These are phyloP conservation scores for Termitomyces sp. DNA, from an alignment of 768 basidiomycete species.

Conservation along the genomic window DNA sequence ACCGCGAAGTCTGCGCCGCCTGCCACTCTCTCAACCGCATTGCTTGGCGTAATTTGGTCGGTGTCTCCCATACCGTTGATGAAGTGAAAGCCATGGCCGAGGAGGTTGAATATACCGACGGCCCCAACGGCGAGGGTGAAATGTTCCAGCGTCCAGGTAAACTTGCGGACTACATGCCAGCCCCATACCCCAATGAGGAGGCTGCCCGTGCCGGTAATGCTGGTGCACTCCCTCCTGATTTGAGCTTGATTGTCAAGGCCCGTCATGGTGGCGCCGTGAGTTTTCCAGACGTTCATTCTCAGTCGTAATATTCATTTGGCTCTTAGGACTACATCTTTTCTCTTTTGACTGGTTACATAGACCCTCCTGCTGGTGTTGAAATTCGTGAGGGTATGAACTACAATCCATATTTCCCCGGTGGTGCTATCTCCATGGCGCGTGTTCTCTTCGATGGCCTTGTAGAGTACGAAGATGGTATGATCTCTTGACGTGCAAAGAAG, in stretches of 20 bases:
- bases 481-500: not conserved
- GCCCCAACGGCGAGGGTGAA: conserved; percentile 90
- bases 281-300: conserved; percentile 14
- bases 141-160: conserved; percentile 99
- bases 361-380: conserved; percentile 92
- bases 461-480: conserved; percentile 89
- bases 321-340: conserved; percentile 93
- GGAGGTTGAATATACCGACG: conserved; percentile 95
- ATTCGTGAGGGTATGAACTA: conserved; percentile 98
- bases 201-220: conserved; percentile 91
- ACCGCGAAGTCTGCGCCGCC: conserved; percentile 98
- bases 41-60: conserved; percentile 99
- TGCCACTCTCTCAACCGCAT: conserved; percentile 99
- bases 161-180: conserved; percentile 93
- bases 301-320: not conserved
- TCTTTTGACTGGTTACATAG: conserved; percentile 93
- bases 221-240: conserved; percentile 95
- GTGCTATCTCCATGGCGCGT: conserved; percentile 97
- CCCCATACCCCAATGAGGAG: conserved; percentile 96
- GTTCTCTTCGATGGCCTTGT: conserved; percentile 94
- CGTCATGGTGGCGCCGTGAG: conserved; percentile 93
- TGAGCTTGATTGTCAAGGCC: conserved; percentile 96
- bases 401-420: conserved; percentile 98
- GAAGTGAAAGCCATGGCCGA: conserved; percentile 91
- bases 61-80: conserved; percentile 92